Percentiles rank a stretch among this genome's conserved stretches.
phyloP scores from a whole-genome alignment of 1,284 basidiomycete genomes.

The Trametes versicolor region DNA sequence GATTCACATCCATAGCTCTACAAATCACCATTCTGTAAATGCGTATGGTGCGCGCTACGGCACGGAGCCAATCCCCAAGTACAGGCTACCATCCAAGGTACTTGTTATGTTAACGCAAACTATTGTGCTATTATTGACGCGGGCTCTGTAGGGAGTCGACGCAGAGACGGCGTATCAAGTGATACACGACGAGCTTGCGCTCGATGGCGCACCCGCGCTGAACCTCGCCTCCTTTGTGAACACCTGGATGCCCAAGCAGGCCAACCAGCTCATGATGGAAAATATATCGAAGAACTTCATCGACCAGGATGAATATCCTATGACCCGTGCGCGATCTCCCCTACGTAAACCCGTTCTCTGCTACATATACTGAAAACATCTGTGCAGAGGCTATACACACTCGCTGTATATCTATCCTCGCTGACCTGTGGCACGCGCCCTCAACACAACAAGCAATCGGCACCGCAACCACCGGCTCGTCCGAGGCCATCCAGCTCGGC shows the following conservation, averaged over 20 bases:
- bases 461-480: constrained; percentile 94
- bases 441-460: constrained; percentile 80
- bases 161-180: constrained; percentile 79
- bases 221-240: constrained; percentile 88
- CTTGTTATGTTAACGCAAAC: neutral
- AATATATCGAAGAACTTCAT: constrained; percentile 92
- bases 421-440: constrained; percentile 94
- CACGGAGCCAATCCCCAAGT: constrained; percentile 73
- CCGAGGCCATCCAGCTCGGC: constrained; percentile 93
- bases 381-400: constrained; percentile 76
- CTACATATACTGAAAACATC: no score
- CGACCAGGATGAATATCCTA: constrained; percentile 93
- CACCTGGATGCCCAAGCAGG: constrained; percentile 68
- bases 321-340: no score
- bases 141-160: constrained; percentile 59
- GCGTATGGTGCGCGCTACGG: constrained; percentile 75
- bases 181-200: constrained; percentile 84
- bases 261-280: constrained; percentile 80
- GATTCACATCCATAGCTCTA: constrained; percentile 49
- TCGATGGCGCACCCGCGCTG: constrained; percentile 82
- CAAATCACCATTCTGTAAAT: constrained; percentile 47
- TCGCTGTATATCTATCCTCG: constrained; percentile 85
- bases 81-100: constrained; percentile 66
- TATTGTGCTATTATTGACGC: no score
- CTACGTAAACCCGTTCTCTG: no score